Evolutionary conservation across 352 stramenopile species (phyloP), one percentile per base, ranked within the genome.

Genomic region (Phytophthora foliorum): DNA sequence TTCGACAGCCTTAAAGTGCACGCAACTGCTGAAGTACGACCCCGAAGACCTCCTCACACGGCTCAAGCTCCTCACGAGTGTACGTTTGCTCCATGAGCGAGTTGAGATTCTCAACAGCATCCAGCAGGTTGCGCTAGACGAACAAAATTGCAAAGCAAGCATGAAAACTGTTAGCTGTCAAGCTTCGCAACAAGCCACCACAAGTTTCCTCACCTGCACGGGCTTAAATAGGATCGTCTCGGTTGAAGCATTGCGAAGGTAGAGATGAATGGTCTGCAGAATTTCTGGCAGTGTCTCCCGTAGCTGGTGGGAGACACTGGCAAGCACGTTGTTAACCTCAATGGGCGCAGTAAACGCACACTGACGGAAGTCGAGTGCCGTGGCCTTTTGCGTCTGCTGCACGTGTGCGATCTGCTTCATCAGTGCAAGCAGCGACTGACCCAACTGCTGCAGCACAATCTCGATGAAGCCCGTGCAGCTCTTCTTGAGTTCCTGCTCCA

Each of bases 191-290:
- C 6, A 39, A 49, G 14, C 9, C 10, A 39, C 3, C 10, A 27
- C 4, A 21, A 6, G 13, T 24, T 46, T 46, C 29, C 65, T 57
- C 57, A 94, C 88, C 81, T 94, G 83, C 4, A 96, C 82, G 8
- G 88, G 86, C 63, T 92, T 92, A 67, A 94, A 94, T 50, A 96
- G 69, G 29, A 96, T 94, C 42, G 74, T 78, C 63, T 96, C 88
- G 6, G 88, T 94, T 7, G 86, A 92, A 22, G 84, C 50, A 41
- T 96, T 94, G n/a, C 80, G 77, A 39, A 96, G 69, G 50, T 96
- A 96, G 27, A 90, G 61, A 11, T 81, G 86, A 27, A 96, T 92
- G 0, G 78, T 90, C 32, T 84, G 59, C 9, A 81, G 65, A 29
- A 93, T 79, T 1, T 75, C 48, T 0, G 82, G 81, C 14, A 91